Percentiles rank a stretch among this genome's conserved stretches.
These are phyloP conservation scores for Psidium guajava DNA, from an alignment of 345 rosid species.

Conservation along the genomic window DNA sequence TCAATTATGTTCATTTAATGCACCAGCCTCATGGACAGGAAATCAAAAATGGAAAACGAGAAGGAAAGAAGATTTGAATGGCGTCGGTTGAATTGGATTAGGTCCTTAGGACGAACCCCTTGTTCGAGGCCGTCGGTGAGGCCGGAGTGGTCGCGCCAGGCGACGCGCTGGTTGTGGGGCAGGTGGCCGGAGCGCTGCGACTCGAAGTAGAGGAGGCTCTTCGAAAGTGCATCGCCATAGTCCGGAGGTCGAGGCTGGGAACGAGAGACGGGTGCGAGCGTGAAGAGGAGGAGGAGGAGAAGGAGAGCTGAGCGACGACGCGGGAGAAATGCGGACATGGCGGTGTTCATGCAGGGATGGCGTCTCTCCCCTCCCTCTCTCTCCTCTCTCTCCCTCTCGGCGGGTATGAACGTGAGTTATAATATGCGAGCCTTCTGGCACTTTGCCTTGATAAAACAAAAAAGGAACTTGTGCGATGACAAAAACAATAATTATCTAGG, in stretches of 20 bases:
- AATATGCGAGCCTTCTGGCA: not conserved
- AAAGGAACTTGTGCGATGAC: not conserved
- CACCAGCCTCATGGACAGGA: not conserved
- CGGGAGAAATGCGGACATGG: not conserved
- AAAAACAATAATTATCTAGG: not conserved
- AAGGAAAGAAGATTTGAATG: not conserved
- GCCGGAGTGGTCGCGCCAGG: constrained; percentile 64
- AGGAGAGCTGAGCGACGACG: not conserved
- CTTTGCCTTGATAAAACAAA: not conserved
- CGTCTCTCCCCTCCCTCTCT: not conserved
- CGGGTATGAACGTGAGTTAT: not conserved
- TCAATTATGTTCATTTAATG: not conserved
- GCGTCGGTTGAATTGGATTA: not conserved
- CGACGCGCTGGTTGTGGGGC: constrained; percentile 45
- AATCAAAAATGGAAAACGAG: not conserved
- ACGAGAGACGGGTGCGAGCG: not conserved
- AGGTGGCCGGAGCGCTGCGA: constrained; percentile 52
- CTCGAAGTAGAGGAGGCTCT: constrained; percentile 61
- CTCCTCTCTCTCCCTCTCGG: not conserved
- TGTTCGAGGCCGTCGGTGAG: constrained; percentile 61
- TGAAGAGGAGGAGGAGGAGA: not conserved
- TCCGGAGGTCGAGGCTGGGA: constrained; percentile 3
- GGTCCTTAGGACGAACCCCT: constrained; percentile 46
- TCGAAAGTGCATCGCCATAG: constrained; percentile 43
- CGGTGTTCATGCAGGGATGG: not conserved